Base-by-base conservation (phyloP, 1,284 basidiomycete genomes). In the Microbotryum saponariae region DNA sequence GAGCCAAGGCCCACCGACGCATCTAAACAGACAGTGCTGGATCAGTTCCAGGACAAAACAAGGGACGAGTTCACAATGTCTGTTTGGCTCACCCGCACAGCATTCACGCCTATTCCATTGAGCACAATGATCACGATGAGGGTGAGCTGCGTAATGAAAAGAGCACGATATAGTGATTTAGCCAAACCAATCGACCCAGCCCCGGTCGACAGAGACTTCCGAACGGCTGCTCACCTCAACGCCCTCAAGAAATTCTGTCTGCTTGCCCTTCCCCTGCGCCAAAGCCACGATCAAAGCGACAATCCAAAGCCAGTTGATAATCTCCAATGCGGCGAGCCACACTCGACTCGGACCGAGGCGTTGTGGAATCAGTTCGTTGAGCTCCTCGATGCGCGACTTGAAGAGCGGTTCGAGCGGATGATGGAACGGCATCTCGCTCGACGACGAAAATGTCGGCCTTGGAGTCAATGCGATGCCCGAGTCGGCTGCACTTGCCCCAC, bases 371-470 rank as follows among this genome's bases (percentile, higher is more conserved):
- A 63, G 4, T 29, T n/a, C 29, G 56, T 68, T 64, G 33, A 68
- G 29, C 23, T 62, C 59, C 10, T 42, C 42, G 23, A 68, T 54
- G 23, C 64, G 51, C 21, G 47, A 37, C 46, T 55, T 27, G 45
- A 56, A 68, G 23, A 64, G 48, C n/a, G 56, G 56, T 27, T 59
- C 54, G 37, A 68, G 61, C 25, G 58, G 56, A 42, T 68, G 67
- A 21, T 58, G 49, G 21, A 20, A 5, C 44, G 25, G 10, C 14
- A 14, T 46, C 44, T 14, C 33, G 21, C 18, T 60, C 60, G 49
- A 58, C 20, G 37, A 42, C 20, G 20, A 33, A 31, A 46, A 29
- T 2, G 64, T 58, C 29, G 50, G 27, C 3, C 50, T 37, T 46
- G 56, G 61, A 3, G 58, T 59, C 21, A 67, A 45, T 6, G 54